Evolutionary conservation across 306 rosid genomes (phyloP).

Genomic region (Cotoneaster glaucophyllus): DNA sequence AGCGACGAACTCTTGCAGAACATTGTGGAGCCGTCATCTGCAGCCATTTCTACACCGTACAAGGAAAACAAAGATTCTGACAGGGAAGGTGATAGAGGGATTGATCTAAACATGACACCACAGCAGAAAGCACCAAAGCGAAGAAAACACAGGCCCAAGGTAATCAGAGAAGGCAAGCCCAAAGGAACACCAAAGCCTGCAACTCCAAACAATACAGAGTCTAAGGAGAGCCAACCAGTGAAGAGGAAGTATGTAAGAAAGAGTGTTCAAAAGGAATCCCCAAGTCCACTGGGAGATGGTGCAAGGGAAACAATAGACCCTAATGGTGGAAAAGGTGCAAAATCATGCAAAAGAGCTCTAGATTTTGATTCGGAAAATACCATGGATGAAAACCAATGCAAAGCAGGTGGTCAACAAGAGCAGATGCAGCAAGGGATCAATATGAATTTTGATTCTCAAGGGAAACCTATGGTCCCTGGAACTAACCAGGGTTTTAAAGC

Average conservation of each 20-base stretch:
- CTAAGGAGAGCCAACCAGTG: slow-evolving; percentile 34
- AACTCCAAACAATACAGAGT: slow-evolving; percentile 26
- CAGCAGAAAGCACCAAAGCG: slow-evolving; percentile 55
- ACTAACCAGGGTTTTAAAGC: slow-evolving; percentile 18
- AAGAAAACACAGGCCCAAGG: slow-evolving; percentile 92
- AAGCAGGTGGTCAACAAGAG: slow-evolving; percentile 25
- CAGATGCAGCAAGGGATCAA: slow-evolving; percentile 29
- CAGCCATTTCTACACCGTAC: slow-evolving; percentile 31
- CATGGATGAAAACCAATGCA: slow-evolving; percentile 29
- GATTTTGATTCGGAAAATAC: slow-evolving; percentile 50
- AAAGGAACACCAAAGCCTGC: slow-evolving; percentile 44
- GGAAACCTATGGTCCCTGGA: slow-evolving; percentile 19
- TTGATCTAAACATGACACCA: slow-evolving; percentile 70
- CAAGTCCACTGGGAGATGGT: slow-evolving; percentile 36
- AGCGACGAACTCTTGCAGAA: slow-evolving; percentile 51
- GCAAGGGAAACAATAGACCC: slow-evolving; percentile 21
- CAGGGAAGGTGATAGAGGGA: slow-evolving; percentile 27
- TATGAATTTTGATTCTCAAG: slow-evolving; percentile 21
- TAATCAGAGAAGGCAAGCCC: slow-evolving; percentile 60
- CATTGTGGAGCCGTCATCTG: slow-evolving; percentile 55
- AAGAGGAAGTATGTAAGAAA: slow-evolving; percentile 59
- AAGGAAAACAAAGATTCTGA: slow-evolving; percentile 30
- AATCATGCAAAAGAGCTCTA: slow-evolving; percentile 55
- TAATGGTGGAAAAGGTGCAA: slow-evolving; percentile 24
- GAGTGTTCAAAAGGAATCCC: slow-evolving; percentile 33